Evolutionary conservation across 2,329 filamentous ascomycete species (phyloP).

Genomic region (Chaetomium sp.): DNA sequence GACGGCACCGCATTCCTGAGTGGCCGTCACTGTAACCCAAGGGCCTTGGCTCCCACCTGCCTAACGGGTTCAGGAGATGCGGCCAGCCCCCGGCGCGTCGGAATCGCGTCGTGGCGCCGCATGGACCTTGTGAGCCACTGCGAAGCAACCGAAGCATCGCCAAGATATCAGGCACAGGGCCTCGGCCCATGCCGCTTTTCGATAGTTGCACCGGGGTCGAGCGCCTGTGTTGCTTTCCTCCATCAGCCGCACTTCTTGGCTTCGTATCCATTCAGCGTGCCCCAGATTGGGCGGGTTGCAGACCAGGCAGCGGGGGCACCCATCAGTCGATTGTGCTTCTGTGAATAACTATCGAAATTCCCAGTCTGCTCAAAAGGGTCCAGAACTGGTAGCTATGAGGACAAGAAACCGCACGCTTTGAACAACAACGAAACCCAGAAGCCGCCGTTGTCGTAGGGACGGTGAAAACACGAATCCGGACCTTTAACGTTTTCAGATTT

Average conservation of each 20-base stretch:
- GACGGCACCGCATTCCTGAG: not conserved
- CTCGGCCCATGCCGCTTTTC: constrained; percentile 7
- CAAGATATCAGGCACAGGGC: constrained; percentile 5
- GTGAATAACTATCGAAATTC: no score
- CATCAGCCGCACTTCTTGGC: constrained; percentile 9
- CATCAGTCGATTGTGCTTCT: not conserved
- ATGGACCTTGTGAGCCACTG: not conserved
- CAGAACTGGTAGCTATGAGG: no score
- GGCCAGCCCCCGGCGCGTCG: constrained; percentile 1
- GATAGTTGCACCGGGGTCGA: not conserved
- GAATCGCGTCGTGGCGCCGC: constrained; percentile 3
- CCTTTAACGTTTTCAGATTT: no score
- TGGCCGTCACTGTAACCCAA: not conserved
- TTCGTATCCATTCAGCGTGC: not conserved
- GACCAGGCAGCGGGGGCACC: not conserved
- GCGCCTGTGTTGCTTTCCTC: not conserved
- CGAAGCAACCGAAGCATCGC: not conserved
- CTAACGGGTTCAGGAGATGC: constrained; percentile 19
- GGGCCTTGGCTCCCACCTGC: constrained; percentile 15
- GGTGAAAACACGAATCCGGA: no score
- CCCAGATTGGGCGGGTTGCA: not conserved
- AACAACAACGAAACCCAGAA: no score
- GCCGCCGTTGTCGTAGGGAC: no score
- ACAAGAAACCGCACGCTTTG: no score
- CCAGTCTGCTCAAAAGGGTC: no score